Evolutionary conservation across 1,284 basidiomycete species (phyloP), one percentile per base, ranked within the genome.

Genomic region (Ustilago crameri): DNA sequence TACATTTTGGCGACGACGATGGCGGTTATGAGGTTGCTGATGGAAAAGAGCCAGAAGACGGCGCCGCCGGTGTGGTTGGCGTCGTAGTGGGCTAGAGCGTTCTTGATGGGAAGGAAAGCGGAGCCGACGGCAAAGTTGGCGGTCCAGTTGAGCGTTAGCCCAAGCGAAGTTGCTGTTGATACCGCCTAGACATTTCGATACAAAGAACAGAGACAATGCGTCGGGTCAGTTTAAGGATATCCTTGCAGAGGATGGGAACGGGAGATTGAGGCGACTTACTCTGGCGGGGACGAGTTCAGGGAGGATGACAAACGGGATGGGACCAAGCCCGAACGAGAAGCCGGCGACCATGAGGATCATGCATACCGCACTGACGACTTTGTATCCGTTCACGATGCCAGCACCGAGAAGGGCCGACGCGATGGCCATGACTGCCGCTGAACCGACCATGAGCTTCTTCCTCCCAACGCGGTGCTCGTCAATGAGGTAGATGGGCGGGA

Each of bases 241-340:
- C 9, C 9, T 37, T 27, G 22, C 15, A n/a, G 5, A 24, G 18
- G 15, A 3, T 12, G 15, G 18, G 3, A 8, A 34, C 18, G 17
- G n/a, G 12, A 17, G 18, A 17, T 24, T 0, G 14, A 42, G 9
- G 7, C 20, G 14, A 58, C 68, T 57, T 47, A 64, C 73, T 43
- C 54, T 56, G 0, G 66, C 37, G 5, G 94, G 94, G 0, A 93
- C 90, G 23, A 96, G 88, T 80, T 97, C 94, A n/a, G 93, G 90
- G 30, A 95, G 90, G 84, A 96, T 90, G 41, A 97, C 89, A 81
- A 94, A 96, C 0, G 94, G 94, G 34, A 96, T 65, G 4, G 94
- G 93, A 0, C 94, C 94, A n/a, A 96, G 86, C 1, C 94, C 94
- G 37, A 92, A 85, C 0, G 92, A 91, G 82, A 95, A 97, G 0